Conservation (phyloP, 768 basidiomycete species). For the Epithele typhae region DNA sequence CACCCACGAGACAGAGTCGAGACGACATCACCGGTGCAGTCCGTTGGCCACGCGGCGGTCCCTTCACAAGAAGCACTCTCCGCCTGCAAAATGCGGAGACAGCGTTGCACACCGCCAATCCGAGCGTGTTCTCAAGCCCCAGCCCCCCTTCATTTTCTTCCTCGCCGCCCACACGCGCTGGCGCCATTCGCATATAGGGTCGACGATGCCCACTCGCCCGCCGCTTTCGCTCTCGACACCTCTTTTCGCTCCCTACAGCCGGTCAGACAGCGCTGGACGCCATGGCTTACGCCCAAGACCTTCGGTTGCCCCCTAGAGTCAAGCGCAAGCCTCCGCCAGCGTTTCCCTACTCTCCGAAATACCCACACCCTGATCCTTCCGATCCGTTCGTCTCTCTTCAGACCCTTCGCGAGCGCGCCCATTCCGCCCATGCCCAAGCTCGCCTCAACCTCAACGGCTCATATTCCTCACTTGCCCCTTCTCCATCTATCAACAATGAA, state of each 20-base stretch:
- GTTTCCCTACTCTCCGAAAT: conserved; percentile 47
- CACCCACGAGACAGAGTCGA: too few species aligned
- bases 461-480: conserved; percentile 8
- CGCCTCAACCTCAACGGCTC: conserved; percentile 8
- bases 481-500: conserved; percentile 2
- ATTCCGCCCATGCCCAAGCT: conserved; percentile 28
- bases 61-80: too few species aligned
- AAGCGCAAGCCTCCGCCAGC: conserved; percentile 57
- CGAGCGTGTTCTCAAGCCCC: background rate
- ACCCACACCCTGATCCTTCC: conserved; percentile 61
- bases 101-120: conserved; percentile 4
- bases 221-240: conserved; percentile 1
- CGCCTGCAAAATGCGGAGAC: conserved; percentile 2
- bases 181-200: conserved; percentile 12
- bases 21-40: too few species aligned
- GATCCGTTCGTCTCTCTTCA: conserved; percentile 72
- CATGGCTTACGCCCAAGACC: conserved; percentile 5
- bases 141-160: conserved; percentile 1
- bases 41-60: too few species aligned
- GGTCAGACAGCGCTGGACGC: conserved; percentile 7
- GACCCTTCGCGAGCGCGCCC: conserved; percentile 57
- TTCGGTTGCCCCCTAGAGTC: conserved; percentile 21
- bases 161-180: conserved; percentile 11
- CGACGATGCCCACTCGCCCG: conserved; percentile 1
- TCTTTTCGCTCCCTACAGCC: conserved; percentile 1